phyloP scores from a whole-genome alignment of 768 basidiomycete genomes.

The Dictyophora rubrovolvata region DNA sequence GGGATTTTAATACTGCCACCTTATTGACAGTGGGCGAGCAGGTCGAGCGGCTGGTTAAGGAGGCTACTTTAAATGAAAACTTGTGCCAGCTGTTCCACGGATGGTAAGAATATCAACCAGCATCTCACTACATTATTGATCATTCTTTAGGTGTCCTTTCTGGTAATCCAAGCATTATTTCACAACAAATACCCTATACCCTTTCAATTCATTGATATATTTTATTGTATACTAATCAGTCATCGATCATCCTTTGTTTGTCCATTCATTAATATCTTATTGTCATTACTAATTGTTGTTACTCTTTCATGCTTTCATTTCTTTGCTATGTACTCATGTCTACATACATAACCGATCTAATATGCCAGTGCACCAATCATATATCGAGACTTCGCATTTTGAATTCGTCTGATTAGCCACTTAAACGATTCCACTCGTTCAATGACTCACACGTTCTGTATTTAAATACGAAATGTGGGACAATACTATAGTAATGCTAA shows the following conservation, averaged over 20 bases:
- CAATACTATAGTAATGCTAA: no score
- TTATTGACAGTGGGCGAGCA: conserved; percentile 31
- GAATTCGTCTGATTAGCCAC: no score
- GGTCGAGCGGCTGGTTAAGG: conserved; percentile 32
- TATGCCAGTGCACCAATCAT: no score
- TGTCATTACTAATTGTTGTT: background rate
- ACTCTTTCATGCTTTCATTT: background rate
- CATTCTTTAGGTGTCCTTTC: conserved; percentile 51
- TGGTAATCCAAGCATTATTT: conserved; percentile 38
- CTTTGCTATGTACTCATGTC: background rate
- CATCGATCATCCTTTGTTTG: background rate
- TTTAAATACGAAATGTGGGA: no score
- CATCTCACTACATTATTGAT: background rate
- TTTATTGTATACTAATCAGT: background rate
- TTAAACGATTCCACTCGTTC: no score
- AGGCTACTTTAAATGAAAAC: conserved; percentile 35
- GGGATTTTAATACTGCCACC: conserved; percentile 35
- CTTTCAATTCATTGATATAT: background rate
- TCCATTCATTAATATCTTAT: background rate
- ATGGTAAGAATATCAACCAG: conserved; percentile 20
- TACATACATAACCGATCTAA: no score
- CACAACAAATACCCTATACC: background rate
- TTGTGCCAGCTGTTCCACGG: conserved; percentile 34
- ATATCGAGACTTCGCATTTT: no score
- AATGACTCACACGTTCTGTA: no score